Base-by-base conservation (phyloP, 2,329 filamentous ascomycete genomes). In the Fusarium stilboides region DNA sequence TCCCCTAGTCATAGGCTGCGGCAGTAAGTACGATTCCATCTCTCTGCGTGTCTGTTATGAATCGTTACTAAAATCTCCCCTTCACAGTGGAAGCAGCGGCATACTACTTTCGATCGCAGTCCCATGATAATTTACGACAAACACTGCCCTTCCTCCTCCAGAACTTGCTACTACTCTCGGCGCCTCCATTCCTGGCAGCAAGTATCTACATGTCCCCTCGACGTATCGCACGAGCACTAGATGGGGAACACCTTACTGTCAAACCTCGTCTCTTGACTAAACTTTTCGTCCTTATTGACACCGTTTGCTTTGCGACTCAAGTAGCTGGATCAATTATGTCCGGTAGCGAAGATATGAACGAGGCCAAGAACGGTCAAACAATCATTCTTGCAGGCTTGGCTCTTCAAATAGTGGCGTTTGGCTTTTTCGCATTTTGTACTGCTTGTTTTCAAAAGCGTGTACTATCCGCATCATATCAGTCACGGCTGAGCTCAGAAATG, bases 91-190 rank as follows among this genome's bases (percentile, higher is more conserved):
- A 83, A 58, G 69, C 78, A 0, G 75, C 79, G 7, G 80, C 79
- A 14, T 88, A 87, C 69, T 76, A 84, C 46, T 84, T 82, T 37
- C 84, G 87, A 59, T 75, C 82, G 4, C 71, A 84, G 33, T 85
- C 84, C 1, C 75, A 78, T 7, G 51, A 72, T 8, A 73, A 85
- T 47, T 76, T 80, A 15, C 80, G 60, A 61, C 14, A 66, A 61
- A 74, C 58, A 66, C 34, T 72, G 3, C 77, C 77, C 3, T 83
- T 77, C 61, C 68, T 83, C 43, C 46, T 81, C 8, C 79, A 83
- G 57, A 75, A 78, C 12, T 70, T 83, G 5, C 73, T 82, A 4
- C 69, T 83, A 19, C 74, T 83, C 10, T 72, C 79, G 20, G 78
- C 80, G 0, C 80, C 81, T 1, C 77, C 80, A 0, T 72, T 83